phyloP scores from a whole-genome alignment of 176 grass and related monocot species.

The Chloris gayana region DNA sequence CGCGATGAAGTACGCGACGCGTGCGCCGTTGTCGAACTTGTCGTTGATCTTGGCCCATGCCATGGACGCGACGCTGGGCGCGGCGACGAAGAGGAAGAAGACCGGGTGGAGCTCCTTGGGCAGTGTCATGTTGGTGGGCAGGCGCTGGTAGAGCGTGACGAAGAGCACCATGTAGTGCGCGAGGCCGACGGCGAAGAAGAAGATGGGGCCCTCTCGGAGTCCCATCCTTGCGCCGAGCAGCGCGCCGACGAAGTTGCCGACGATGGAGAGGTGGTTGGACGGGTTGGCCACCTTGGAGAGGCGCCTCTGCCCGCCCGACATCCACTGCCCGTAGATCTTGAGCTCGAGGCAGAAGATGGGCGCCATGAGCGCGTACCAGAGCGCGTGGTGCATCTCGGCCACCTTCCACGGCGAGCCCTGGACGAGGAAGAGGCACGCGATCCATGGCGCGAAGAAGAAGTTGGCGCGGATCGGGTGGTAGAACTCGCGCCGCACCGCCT shows the following conservation, averaged over 20 bases:
- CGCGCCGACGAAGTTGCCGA: constrained; percentile 94
- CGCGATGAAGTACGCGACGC: constrained; percentile 89
- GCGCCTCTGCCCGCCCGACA: constrained; percentile 72
- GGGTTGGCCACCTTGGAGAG: constrained; percentile 93
- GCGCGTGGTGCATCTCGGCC: constrained; percentile 34
- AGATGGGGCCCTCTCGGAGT: constrained; percentile 73
- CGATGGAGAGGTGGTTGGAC: constrained; percentile 86
- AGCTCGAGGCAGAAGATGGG: constrained; percentile 90
- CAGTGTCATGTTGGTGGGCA: constrained; percentile 83
- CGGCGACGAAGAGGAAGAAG: constrained; percentile 96
- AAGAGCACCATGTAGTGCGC: constrained; percentile 94
- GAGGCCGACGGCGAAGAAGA: constrained; percentile 88
- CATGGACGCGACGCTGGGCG: constrained; percentile 83
- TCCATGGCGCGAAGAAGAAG: constrained; percentile 99
- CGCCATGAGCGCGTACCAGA: constrained; percentile 81
- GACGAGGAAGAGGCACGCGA: constrained; percentile 74
- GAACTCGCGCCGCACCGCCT: constrained; percentile 90
- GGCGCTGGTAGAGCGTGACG: constrained; percentile 97
- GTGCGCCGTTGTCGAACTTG: constrained; percentile 64
- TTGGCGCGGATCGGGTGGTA: constrained; percentile 88
- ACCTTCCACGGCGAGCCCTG: constrained; percentile 54
- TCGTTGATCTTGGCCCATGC: constrained; percentile 88
- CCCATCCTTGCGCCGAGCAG: constrained; percentile 80
- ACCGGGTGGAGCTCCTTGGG: constrained; percentile 97
- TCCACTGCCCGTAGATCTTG: constrained; percentile 99